Percentiles rank a stretch among this genome's conserved stretches.
Conservation (phyloP, 345 rosid species). For the Erysimum cheiranthoides region DNA sequence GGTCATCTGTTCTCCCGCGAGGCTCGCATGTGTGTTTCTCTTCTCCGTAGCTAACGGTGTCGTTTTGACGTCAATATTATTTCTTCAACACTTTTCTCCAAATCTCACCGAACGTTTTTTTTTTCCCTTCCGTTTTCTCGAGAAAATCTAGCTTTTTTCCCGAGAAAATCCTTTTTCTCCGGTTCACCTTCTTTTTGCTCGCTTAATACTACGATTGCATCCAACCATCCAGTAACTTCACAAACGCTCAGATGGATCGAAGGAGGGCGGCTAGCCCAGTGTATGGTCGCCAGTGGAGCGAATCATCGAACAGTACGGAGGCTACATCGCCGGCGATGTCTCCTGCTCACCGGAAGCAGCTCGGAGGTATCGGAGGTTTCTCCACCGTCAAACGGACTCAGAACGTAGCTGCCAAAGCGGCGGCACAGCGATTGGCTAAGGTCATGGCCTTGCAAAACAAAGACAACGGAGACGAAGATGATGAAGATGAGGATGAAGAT, state of each 20-base stretch:
- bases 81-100: constrained; percentile 35
- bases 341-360: constrained; percentile 81
- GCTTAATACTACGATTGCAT: not conserved
- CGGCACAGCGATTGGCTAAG: constrained; percentile 91
- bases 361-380: constrained; percentile 54
- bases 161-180: constrained; percentile 23
- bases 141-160: constrained; percentile 39
- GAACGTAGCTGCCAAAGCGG: constrained; percentile 97
- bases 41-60: constrained; percentile 35
- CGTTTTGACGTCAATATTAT: constrained; percentile 22
- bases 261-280: constrained; percentile 83
- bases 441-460: constrained; percentile 95
- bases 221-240: constrained; percentile 4
- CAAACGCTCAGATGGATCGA: constrained; percentile 70
- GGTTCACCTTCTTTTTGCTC: constrained; percentile 20
- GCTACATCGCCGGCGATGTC: constrained; percentile 87
- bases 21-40: constrained; percentile 34
- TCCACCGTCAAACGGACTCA: constrained; percentile 91
- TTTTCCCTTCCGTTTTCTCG: constrained; percentile 28
- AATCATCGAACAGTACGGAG: constrained; percentile 79
- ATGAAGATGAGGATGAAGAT: constrained; percentile 67
- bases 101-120: constrained; percentile 38
- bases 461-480: constrained; percentile 76
- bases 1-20: constrained; percentile 39
- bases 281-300: constrained; percentile 91